Conservation (phyloP, 495 filamentous ascomycete species). For the Copromyces sp. region DNA sequence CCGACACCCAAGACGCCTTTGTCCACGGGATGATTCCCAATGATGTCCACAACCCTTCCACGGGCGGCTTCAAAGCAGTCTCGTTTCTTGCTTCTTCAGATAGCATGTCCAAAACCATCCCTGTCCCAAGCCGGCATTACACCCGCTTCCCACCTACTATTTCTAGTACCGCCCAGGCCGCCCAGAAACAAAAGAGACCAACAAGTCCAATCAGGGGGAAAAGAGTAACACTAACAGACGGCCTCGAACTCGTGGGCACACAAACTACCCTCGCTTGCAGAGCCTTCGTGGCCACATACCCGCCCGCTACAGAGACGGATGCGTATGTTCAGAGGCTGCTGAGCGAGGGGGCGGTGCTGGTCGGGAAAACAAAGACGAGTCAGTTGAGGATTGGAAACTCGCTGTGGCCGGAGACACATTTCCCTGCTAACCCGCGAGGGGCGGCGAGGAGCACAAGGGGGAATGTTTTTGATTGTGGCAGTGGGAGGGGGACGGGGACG, state of each 20-base stretch:
- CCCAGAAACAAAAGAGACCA: neutral
- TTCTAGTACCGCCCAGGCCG: neutral
- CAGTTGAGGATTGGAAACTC: constrained; percentile 29
- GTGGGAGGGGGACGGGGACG: neutral
- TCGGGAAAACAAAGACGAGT: constrained; percentile 39
- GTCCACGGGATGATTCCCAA: constrained; percentile 2
- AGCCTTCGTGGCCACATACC: constrained; percentile 30
- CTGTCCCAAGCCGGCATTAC: constrained; percentile 38
- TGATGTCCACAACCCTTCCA: neutral
- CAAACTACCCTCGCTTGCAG: constrained; percentile 33
- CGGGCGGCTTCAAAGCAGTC: neutral
- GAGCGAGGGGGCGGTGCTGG: constrained; percentile 34
- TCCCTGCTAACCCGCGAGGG: constrained; percentile 38
- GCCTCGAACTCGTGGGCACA: constrained; percentile 33
- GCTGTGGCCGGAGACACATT: constrained; percentile 17
- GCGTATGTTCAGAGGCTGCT: constrained; percentile 29
- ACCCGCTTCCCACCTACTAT: constrained; percentile 13
- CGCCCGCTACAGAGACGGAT: constrained; percentile 21
- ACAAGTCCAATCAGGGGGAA: constrained; percentile 29
- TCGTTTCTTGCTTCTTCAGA: neutral
- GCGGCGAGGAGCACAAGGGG: constrained; percentile 31
- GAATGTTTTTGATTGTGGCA: neutral
- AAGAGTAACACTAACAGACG: constrained; percentile 37
- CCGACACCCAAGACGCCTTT: constrained; percentile 11
- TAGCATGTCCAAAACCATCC: constrained; percentile 5